Base-by-base conservation (phyloP, 2,329 filamentous ascomycete genomes). In the Paecilomyces niveus region DNA sequence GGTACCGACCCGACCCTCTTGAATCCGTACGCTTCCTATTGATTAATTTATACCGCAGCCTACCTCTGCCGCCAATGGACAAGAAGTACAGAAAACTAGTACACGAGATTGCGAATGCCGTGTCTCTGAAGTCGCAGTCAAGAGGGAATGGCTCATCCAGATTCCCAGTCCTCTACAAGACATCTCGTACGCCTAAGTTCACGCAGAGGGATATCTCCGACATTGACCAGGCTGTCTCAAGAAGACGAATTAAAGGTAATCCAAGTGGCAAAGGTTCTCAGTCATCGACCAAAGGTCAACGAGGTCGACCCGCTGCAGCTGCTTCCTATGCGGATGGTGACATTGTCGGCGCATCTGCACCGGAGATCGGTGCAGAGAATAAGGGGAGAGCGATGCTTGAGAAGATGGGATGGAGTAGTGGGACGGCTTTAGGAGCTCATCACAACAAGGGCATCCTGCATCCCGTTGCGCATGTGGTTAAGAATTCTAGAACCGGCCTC, bases 351-450 rank as follows among this genome's bases (percentile, higher is more conserved):
- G 90, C 84, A 1, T 85, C 86, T 54, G 92, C 93, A 1, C 89
- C 92, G 10, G 92, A 96, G 71, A 81, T 99, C 32, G 89, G 90
- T 1, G 79, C 80, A 3, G 89, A 89, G 56, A 97, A 96, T 71
- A 90, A 85, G 64, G 94, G 94, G 10, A 84, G 91, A 55, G 85
- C 86, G 2, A 89, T 99, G 85, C 76, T 99, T 63, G 91, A 96
- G 76, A 97, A 94, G 76, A 97, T 97, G 94, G 94, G 94, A 3
- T 99, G 94, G 92, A 89, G 84, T 61, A 88, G 82, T 56, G 94
- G 94, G 4, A 96, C 88, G 69, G 89, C 89, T 1, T 81, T 99
- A 0, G 94, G 94, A 56, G 85, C 89, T 10, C 70, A 80, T 1
- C 86, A 95, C 62, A 96, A 95, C 72, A 90, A 94, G 73, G 94